Base-by-base conservation (phyloP, 495 filamentous ascomycete species). In the Penicillium coprophilum region DNA sequence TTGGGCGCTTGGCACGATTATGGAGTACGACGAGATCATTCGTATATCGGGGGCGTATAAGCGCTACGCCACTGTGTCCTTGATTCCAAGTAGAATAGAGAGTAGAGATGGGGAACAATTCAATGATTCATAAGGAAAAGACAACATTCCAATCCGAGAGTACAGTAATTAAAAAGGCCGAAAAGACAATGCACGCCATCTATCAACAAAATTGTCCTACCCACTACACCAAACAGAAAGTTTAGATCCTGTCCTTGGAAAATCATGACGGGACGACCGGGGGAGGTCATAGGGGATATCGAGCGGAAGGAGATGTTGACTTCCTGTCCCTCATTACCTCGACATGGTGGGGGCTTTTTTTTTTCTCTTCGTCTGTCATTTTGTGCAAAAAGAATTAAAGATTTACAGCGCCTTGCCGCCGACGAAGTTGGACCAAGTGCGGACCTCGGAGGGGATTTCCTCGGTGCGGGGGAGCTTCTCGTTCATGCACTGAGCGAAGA, bases 401-500 rank as follows among this genome's bases (percentile, higher is more conserved):
- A 50, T 77, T 81, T 88, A 96, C 82, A 96, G 78, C 50, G 87
- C 86, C 81, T 94, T 95, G 62, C 89, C 87, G 54, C 92, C 91
- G 71, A 92, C 86, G 71, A 96, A 98, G 53, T 96, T 86, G 62
- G 89, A 92, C 94, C 94, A 98, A 66, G 85, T 84, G 71, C 87
- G 85, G 63, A 98, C 95, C 74, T 98, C 94, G 51, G 81, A 77
- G 39, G 94, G 94, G 49, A 97, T 88, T 82, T 91, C 77, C 83
- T 89, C 67, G 78, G 81, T 45, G 58, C 87, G 82, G 47, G 94
- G 94, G 32, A 97, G 80, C 78, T 97, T 98, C 79, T 89, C 89
- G 75, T 78, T 91, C 90, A 98, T 93, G 78, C 94, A 96, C 70
- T 89, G 87, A 52, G 94, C 92, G 67, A 97, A 97, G 62, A 98